These are phyloP conservation scores for Tetrapisispora fleetii DNA, from an alignment of 805 yeast genomes.

Conservation along the genomic window DNA sequence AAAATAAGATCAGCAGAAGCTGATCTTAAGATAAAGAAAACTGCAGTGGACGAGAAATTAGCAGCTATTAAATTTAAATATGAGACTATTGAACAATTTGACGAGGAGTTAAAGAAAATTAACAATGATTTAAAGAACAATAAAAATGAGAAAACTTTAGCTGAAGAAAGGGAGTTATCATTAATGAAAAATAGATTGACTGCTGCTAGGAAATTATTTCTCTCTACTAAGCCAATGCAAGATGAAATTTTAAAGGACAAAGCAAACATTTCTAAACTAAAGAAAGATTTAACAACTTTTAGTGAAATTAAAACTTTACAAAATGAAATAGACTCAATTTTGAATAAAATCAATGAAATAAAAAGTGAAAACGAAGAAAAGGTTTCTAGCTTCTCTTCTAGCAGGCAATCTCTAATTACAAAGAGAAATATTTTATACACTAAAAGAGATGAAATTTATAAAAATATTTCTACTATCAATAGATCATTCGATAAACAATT, in stretches of 20 bases:
- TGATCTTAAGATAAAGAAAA: conserved; percentile 58
- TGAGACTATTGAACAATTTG: conserved; percentile 52
- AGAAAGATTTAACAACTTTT: conserved; percentile 45
- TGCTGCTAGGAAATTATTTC: conserved; percentile 67
- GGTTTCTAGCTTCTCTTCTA: conserved; percentile 26
- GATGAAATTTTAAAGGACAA: conserved; percentile 68
- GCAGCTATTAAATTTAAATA: conserved; percentile 40
- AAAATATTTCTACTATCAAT: conserved; percentile 53
- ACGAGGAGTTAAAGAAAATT: conserved; percentile 47
- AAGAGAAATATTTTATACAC: conserved; percentile 56
- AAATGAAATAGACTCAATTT: conserved; percentile 38
- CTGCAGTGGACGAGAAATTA: conserved; percentile 37
- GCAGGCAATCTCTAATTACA: conserved; percentile 50
- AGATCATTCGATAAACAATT: conserved; percentile 63
- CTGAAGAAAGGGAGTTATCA: conserved; percentile 74
- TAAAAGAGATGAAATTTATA: conserved; percentile 56
- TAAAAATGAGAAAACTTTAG: conserved; percentile 49
- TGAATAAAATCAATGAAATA: background rate
- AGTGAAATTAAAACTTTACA: conserved; percentile 34
- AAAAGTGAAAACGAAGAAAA: background rate
- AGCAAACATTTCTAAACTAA: conserved; percentile 61
- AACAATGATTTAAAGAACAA: conserved; percentile 72
- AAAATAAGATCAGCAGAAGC: conserved; percentile 63
- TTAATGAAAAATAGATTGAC: conserved; percentile 74
- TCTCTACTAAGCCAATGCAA: conserved; percentile 60